Evolutionary conservation across 345 rosid genomes (phyloP), one percentile per base, ranked within the genome.

Genomic region (Populus davidiana): DNA sequence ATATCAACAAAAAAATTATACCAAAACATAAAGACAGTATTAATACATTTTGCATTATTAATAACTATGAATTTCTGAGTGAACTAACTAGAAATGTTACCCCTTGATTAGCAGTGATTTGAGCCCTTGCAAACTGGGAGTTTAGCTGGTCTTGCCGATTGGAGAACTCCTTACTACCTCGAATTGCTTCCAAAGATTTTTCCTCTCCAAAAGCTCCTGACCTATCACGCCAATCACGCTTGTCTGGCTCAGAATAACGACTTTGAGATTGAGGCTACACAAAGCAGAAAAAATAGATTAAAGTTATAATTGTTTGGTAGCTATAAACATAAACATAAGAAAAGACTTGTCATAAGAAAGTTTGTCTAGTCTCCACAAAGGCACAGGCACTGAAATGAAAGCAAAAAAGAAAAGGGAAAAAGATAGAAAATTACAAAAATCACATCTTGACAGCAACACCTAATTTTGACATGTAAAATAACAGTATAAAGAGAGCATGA

Each of bases 211-310:
- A 56, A 20, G 87, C 35, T 80, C 89, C 86, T 31, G 91, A 74
- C 68, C 96, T 93, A 33, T 75, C 85, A 69, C 89, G 95, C 97
- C 95, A 94, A 71, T 94, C 94, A 72, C 97, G 96, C 78, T 80
- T 94, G 83, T 92, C 97, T 62, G 92, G 84, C 86, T 94, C 96
- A 21, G 91, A 80, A 73, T 81, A 92, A 39, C 97, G 94, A 78
- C 77, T 79, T 75, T 77, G 93, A 79, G 72, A 23, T 80, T 85
- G 92, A 86, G 5, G 83, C 97, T 90, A 23, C 20, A 72, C 14
- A 13, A 10, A 56, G 21, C n/a, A n/a, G 29, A 59, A n/a, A 13
- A 59, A 59, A 59, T 59, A 59, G 14, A n/a, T n/a, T n/a, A 59
- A n/a, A 59, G 29, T 0, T 23, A n/a, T n/a, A 59, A 59, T 9